These are phyloP conservation scores for Phaeoacremonium minimum DNA, from an alignment of 2,329 filamentous ascomycete genomes.

Conservation along the genomic window DNA sequence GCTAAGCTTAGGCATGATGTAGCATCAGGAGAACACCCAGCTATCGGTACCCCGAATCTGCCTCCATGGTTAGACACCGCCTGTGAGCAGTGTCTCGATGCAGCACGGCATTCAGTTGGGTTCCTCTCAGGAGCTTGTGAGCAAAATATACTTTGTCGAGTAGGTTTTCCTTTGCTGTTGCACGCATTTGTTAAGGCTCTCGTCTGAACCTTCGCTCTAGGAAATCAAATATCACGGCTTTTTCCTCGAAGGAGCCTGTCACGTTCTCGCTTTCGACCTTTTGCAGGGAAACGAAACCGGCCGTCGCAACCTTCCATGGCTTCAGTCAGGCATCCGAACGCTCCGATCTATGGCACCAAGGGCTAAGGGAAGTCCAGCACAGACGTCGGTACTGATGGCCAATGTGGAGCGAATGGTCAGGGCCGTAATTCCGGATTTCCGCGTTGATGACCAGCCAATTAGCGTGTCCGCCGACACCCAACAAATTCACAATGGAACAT, in stretches of 20 bases:
- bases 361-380: conserved; percentile 10
- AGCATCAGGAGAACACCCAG: conserved; percentile 19
- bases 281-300: conserved; percentile 30
- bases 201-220: conserved; percentile 19
- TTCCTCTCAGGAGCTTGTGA: conserved; percentile 32
- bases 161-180: conserved; percentile 17
- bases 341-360: conserved; percentile 27
- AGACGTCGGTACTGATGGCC: conserved; percentile 16
- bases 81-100: conserved; percentile 33
- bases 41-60: conserved; percentile 7
- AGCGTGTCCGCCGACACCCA: background rate
- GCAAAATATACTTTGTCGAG: conserved; percentile 32
- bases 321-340: conserved; percentile 29
- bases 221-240: conserved; percentile 38
- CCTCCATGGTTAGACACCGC: conserved; percentile 34
- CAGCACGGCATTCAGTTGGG: conserved; percentile 33
- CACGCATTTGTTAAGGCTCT: background rate
- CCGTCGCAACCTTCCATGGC: conserved; percentile 33
- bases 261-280: conserved; percentile 35
- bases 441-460: conserved; percentile 10
- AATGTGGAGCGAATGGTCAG: conserved; percentile 23
- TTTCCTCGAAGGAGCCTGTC: conserved; percentile 34
- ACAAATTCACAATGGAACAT: background rate
- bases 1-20: conserved; percentile 31
- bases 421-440: conserved; percentile 18